phyloP scores from a whole-genome alignment of 2,329 filamentous ascomycete genomes.

The Sphaerulina populicola region DNA sequence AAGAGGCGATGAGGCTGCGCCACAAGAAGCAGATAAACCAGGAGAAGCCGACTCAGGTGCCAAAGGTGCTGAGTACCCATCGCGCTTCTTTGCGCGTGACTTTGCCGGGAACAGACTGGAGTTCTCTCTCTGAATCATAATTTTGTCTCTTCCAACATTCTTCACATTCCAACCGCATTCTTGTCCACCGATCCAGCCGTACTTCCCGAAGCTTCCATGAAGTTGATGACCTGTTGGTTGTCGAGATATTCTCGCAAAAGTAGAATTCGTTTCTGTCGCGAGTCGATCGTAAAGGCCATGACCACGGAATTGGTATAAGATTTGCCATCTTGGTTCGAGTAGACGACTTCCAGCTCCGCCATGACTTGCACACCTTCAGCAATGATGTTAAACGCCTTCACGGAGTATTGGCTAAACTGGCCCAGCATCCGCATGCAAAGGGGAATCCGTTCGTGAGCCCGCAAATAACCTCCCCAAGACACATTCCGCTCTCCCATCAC shows the following conservation, averaged over 20 bases:
- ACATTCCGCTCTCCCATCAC: slow-evolving; percentile 7
- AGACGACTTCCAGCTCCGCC: slow-evolving; percentile 6
- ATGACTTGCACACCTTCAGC: slow-evolving; percentile 9
- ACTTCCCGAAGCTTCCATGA: slow-evolving; percentile 6
- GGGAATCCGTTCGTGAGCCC: slow-evolving; percentile 1
- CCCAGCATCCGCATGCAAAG: slow-evolving; percentile 6
- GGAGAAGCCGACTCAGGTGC: slow-evolving; percentile 41
- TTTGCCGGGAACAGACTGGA: slow-evolving; percentile 37
- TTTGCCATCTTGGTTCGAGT: slow-evolving; percentile 4
- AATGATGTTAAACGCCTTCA: slow-evolving; percentile 9
- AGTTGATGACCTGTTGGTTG: slow-evolving; percentile 7
- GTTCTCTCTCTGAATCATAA: slow-evolving; percentile 30
- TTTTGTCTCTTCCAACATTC: not conserved
- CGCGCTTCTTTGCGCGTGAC: slow-evolving; percentile 52
- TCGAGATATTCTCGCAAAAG: slow-evolving; percentile 8
- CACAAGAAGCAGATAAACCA: slow-evolving; percentile 48
- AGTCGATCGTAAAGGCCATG: slow-evolving; percentile 6
- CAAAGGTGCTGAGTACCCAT: slow-evolving; percentile 52
- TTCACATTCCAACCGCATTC: slow-evolving; percentile 1
- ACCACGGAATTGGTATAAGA: slow-evolving; percentile 4
- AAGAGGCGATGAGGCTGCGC: slow-evolving; percentile 44
- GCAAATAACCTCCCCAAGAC: slow-evolving; percentile 4
- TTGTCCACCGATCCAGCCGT: slow-evolving; percentile 2
- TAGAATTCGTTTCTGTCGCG: slow-evolving; percentile 4
- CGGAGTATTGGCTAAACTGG: slow-evolving; percentile 5